Conservation (phyloP, 2,329 filamentous ascomycete genomes). For the Fusarium scirpi region DNA sequence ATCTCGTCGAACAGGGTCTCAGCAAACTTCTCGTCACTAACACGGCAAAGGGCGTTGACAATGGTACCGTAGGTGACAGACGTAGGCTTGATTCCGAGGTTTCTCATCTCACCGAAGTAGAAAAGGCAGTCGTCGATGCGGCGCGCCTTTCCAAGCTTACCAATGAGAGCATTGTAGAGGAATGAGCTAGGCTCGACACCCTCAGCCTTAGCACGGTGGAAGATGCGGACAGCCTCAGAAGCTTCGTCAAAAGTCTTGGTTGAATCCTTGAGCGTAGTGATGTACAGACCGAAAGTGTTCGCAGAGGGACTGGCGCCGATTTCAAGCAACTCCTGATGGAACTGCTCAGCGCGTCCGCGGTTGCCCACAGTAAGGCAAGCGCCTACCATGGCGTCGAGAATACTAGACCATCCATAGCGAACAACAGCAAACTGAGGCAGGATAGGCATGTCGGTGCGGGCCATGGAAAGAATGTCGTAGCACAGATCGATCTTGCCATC, state of each 20-base stretch:
- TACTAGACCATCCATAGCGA: constrained; percentile 95
- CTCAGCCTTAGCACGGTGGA: constrained; percentile 91
- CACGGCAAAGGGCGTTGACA: constrained; percentile 96
- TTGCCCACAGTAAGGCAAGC: constrained; percentile 87
- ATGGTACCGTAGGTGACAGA: constrained; percentile 98
- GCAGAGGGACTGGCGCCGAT: constrained; percentile 94
- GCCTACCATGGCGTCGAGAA: constrained; percentile 95
- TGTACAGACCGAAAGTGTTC: constrained; percentile 98
- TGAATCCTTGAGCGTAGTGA: constrained; percentile 97
- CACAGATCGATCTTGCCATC: constrained; percentile 84
- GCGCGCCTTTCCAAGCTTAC: constrained; percentile 96
- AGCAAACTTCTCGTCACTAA: constrained; percentile 97
- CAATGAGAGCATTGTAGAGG: constrained; percentile 97
- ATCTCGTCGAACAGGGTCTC: constrained; percentile 99
- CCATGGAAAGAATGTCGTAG: constrained; percentile 89
- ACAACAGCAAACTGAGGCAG: constrained; percentile 87
- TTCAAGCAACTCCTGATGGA: constrained; percentile 89
- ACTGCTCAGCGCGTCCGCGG: constrained; percentile 83
- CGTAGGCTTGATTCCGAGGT: constrained; percentile 90
- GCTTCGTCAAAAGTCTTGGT: constrained; percentile 98
- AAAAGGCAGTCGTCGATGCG: constrained; percentile 98
- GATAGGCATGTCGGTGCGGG: constrained; percentile 87
- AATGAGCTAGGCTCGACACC: constrained; percentile 97
- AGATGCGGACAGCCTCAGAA: constrained; percentile 96
- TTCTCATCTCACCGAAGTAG: constrained; percentile 98